Conservation (phyloP, 2,329 filamentous ascomycete genomes). For the Diaporthe citriasiana region DNA sequence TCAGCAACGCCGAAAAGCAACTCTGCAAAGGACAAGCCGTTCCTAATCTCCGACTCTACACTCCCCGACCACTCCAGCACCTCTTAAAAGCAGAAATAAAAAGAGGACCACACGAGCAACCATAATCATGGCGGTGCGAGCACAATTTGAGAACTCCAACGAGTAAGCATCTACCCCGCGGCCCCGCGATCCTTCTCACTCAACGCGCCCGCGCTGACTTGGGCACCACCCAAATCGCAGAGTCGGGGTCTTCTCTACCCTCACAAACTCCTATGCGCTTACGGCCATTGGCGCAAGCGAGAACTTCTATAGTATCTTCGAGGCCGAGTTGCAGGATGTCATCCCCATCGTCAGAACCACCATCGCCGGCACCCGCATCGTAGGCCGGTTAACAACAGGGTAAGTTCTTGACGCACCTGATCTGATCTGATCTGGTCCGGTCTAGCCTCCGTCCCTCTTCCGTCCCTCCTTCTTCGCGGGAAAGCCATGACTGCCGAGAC, state of each 20-base stretch:
- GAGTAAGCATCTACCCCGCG: conserved; percentile 71
- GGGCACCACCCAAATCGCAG: conserved; percentile 60
- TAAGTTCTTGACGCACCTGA: conserved; percentile 57
- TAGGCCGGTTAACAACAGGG: conserved; percentile 95
- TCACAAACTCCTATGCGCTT: conserved; percentile 97
- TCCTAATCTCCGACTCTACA: conserved; percentile 7
- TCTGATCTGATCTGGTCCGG: neutral
- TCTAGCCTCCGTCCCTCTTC: neutral
- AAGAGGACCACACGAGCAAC: conserved; percentile 28
- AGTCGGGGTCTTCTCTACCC: conserved; percentile 95
- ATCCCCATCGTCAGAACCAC: conserved; percentile 97
- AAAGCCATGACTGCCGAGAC: neutral
- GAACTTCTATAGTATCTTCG: conserved; percentile 99
- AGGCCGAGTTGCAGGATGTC: conserved; percentile 96
- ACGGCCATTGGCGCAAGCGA: conserved; percentile 95
- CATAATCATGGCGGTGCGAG: conserved; percentile 74
- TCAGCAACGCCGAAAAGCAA: conserved; percentile 39
- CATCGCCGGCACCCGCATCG: conserved; percentile 95
- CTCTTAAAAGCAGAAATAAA: neutral
- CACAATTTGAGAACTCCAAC: conserved; percentile 91
- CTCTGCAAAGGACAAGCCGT: conserved; percentile 13
- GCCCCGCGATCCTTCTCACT: conserved; percentile 41
- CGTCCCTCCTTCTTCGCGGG: neutral
- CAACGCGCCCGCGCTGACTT: conserved; percentile 45
- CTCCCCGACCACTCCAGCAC: neutral